Conservation (phyloP, 2,329 filamentous ascomycete species). For the Aureobasidium sp. region DNA sequence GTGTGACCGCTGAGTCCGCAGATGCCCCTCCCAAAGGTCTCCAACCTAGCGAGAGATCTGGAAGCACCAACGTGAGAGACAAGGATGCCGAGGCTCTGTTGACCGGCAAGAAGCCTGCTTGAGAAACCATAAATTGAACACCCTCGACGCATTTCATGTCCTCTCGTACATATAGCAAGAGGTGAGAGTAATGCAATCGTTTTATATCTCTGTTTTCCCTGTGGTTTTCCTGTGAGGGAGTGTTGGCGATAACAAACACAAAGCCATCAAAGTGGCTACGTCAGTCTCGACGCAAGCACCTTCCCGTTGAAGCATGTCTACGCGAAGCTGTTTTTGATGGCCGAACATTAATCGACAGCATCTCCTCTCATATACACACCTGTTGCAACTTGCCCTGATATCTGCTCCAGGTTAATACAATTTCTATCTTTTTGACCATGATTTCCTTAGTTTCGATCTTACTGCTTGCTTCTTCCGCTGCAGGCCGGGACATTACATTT, state of each 20-base stretch:
- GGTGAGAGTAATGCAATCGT: neutral
- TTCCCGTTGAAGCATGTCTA: neutral
- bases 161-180: neutral
- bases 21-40: conserved; percentile 20
- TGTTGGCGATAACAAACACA: too few species aligned
- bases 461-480: conserved; percentile 13
- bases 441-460: neutral
- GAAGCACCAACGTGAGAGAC: conserved; percentile 36
- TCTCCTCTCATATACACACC: too few species aligned
- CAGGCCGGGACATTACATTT: conserved; percentile 36
- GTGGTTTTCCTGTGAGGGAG: too few species aligned
- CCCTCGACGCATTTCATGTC: neutral
- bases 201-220: too few species aligned
- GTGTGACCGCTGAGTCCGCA: conserved; percentile 43
- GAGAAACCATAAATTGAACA: neutral
- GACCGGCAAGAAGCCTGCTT: conserved; percentile 15
- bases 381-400: neutral
- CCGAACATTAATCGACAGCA: neutral
- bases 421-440: neutral
- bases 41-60: conserved; percentile 32
- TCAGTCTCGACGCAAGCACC: neutral
- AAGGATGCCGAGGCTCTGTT: conserved; percentile 39
- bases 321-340: too few species aligned
- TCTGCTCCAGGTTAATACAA: neutral
- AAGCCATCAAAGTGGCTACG: neutral